phyloP scores from a whole-genome alignment of 73 alveolate species.

The Diophrys sp. region DNA sequence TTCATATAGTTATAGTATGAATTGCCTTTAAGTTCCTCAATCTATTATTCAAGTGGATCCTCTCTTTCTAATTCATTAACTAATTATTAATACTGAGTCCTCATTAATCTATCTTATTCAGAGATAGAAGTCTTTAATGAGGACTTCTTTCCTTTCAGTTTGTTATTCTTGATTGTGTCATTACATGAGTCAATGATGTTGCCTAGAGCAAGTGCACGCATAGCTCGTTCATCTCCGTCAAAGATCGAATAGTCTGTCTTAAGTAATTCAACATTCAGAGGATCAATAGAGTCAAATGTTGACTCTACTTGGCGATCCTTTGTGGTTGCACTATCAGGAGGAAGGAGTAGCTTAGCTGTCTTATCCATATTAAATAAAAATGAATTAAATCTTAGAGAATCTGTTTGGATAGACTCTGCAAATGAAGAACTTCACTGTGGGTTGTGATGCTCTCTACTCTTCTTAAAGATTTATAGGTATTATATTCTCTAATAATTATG shows the following conservation, averaged over 20 bases:
- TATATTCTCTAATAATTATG: background rate
- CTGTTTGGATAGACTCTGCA: background rate
- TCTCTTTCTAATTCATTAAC: background rate
- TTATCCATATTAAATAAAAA: too few species aligned
- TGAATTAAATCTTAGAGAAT: background rate
- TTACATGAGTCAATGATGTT: background rate
- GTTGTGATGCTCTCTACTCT: background rate
- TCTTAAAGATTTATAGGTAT: background rate
- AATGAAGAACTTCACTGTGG: slow-evolving; percentile 1
- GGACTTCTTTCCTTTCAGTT: background rate
- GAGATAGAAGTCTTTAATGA: background rate
- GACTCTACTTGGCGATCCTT: background rate
- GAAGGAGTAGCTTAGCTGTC: background rate
- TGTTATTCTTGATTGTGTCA: too few species aligned
- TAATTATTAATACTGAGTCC: too few species aligned
- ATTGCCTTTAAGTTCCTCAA: background rate
- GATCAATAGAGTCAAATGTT: background rate
- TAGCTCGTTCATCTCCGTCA: background rate
- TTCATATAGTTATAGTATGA: background rate
- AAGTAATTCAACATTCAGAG: background rate
- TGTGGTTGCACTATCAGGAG: background rate
- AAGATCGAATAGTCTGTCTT: background rate
- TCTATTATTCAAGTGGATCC: background rate
- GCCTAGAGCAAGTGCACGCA: background rate
- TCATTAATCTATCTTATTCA: too few species aligned